Conservation (phyloP, 1,284 basidiomycete species). For the Coniophora puteana region DNA sequence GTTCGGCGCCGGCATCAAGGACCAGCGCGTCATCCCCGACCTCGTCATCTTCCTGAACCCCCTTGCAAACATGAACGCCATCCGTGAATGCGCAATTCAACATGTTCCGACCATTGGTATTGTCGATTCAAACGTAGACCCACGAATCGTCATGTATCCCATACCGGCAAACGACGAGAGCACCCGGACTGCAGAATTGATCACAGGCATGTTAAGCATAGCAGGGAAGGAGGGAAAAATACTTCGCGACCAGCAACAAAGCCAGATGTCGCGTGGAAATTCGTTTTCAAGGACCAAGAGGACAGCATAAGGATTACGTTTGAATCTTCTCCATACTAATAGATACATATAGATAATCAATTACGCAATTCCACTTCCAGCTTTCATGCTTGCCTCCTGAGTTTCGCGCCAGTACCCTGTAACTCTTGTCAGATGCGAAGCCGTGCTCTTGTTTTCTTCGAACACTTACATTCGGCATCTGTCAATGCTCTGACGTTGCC, state of each 20-base stretch:
- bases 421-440: conserved; percentile 9
- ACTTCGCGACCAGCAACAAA: conserved; percentile 20
- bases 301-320: conserved; percentile 23
- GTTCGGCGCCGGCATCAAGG: conserved; percentile 60
- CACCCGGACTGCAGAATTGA: conserved; percentile 84
- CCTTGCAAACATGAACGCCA: conserved; percentile 75
- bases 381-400: conserved; percentile 42
- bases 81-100: conserved; percentile 81
- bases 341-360: conserved; percentile 19
- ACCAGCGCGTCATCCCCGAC: conserved; percentile 74
- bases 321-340: conserved; percentile 22
- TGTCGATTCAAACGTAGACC: conserved; percentile 94
- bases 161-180: conserved; percentile 98
- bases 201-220: conserved; percentile 88
- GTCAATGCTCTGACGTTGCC: conserved; percentile 87
- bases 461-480: conserved; percentile 80
- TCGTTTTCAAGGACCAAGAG: conserved; percentile 6
- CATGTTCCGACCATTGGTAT: conserved; percentile 89
- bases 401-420: conserved; percentile 67
- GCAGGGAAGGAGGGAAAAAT: conserved; percentile 84
- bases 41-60: conserved; percentile 90
- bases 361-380: conserved; percentile 17
- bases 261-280: too few relatives aligned
- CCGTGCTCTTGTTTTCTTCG: too few relatives aligned
- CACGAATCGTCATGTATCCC: conserved; percentile 95